Percentiles rank a stretch among this genome's conserved stretches.
Evolutionary conservation across 495 filamentous ascomycete species (phyloP).

Genomic region (Daldinia grandis): DNA sequence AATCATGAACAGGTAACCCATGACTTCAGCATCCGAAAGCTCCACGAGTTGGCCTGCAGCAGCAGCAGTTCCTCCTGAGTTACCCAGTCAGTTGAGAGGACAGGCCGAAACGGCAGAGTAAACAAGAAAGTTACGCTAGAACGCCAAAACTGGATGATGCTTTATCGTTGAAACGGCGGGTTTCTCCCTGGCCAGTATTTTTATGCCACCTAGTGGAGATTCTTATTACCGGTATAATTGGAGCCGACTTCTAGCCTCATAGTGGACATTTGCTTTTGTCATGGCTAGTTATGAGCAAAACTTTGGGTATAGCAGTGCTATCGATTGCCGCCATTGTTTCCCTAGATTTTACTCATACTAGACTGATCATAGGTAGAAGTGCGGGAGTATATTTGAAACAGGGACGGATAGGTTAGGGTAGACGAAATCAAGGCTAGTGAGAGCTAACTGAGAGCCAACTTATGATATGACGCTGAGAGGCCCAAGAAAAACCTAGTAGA

Average conservation of each 20-base stretch:
- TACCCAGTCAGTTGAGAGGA: conserved; percentile 31
- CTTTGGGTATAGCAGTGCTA: conserved; percentile 5
- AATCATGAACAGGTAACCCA: conserved; percentile 94
- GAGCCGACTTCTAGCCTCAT: conserved; percentile 7
- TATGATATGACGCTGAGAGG: not conserved
- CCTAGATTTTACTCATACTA: conserved; percentile 7
- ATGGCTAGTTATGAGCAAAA: conserved; percentile 4
- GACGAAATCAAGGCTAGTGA: not conserved
- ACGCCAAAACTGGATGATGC: conserved; percentile 10
- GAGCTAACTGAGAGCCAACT: not conserved
- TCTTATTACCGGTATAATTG: conserved; percentile 10
- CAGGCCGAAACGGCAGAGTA: conserved; percentile 14
- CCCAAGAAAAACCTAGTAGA: not conserved
- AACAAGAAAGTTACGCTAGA: conserved; percentile 16
- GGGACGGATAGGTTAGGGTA: not conserved
- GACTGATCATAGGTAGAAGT: not conserved
- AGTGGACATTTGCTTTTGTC: not conserved
- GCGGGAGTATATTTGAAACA: not conserved
- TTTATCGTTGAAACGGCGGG: not conserved
- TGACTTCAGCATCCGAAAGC: conserved; percentile 81
- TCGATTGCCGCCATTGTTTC: conserved; percentile 6
- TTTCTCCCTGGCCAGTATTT: not conserved
- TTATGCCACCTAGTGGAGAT: conserved; percentile 1
- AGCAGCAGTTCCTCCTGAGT: conserved; percentile 84
- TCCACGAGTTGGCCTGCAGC: conserved; percentile 87